Percentiles rank a stretch among this genome's conserved stretches.
Conservation (phyloP, 306 rosid species). For the Cyclanthera cordifolia region DNA sequence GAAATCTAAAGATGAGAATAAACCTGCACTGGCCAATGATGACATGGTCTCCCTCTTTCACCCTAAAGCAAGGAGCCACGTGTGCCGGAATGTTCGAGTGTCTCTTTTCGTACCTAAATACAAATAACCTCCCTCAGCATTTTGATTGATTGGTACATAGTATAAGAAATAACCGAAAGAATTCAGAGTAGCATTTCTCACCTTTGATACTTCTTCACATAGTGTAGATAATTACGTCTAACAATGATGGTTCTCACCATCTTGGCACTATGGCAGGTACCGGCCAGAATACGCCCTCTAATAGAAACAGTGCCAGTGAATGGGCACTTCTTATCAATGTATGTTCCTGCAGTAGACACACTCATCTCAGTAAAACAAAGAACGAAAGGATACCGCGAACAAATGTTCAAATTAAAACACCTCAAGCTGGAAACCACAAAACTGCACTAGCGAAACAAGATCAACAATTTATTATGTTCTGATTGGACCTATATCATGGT, state of each 20-base stretch:
- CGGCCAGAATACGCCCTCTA: slow-evolving; percentile 59
- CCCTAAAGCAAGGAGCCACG: slow-evolving; percentile 62
- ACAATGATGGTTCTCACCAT: slow-evolving; percentile 45
- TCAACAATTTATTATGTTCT: neutral
- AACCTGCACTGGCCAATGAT: slow-evolving; percentile 71
- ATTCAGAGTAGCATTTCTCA: neutral
- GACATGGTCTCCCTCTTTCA: slow-evolving; percentile 64
- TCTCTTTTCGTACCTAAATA: neutral
- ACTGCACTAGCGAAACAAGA: neutral
- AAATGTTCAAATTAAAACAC: neutral
- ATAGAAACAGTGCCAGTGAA: slow-evolving; percentile 54
- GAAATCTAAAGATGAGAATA: neutral
- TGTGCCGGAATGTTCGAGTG: slow-evolving; percentile 50
- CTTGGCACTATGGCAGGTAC: slow-evolving; percentile 71
- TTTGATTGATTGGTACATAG: neutral
- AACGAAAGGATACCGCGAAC: neutral
- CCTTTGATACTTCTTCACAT: neutral
- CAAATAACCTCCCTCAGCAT: slow-evolving; percentile 1
- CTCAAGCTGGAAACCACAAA: neutral
- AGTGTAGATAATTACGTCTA: neutral
- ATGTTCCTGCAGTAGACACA: slow-evolving; percentile 28
- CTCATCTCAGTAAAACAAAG: neutral
- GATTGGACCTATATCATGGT: neutral
- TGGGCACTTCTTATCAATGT: slow-evolving; percentile 62
- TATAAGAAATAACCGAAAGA: neutral